A percentile compares a stretch with the other conserved stretches of the same genome.
phyloP scores from a whole-genome alignment of 495 filamentous ascomycete species.

The Pyronema domesticum region DNA sequence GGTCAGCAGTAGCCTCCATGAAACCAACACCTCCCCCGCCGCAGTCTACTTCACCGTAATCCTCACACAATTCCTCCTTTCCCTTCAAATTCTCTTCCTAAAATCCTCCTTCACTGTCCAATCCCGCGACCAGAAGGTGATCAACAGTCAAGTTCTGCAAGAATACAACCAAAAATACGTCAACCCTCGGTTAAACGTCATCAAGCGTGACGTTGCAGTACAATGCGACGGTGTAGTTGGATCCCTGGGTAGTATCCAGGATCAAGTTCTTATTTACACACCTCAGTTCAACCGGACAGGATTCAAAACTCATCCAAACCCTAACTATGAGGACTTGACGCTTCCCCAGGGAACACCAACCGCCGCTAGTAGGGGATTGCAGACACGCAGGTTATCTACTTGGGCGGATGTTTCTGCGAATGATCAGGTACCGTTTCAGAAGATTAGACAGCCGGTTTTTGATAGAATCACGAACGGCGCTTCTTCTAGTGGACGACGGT shows the following conservation, averaged over 20 bases:
- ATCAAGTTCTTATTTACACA: slow-evolving; percentile 49
- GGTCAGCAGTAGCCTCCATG: slow-evolving; percentile 45
- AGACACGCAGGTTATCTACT: slow-evolving; percentile 2
- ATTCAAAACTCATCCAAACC: slow-evolving; percentile 74
- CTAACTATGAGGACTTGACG: slow-evolving; percentile 58
- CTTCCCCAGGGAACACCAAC: slow-evolving; percentile 1
- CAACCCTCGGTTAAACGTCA: slow-evolving; percentile 64
- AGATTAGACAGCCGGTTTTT: slow-evolving; percentile 12
- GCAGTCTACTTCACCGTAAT: slow-evolving; percentile 69
- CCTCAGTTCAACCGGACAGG: slow-evolving; percentile 65
- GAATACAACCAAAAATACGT: slow-evolving; percentile 96
- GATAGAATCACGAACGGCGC: background rate
- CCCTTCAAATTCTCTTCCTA: slow-evolving; percentile 56
- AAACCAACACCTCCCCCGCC: slow-evolving; percentile 49
- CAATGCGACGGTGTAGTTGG: slow-evolving; percentile 20
- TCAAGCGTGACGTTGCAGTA: slow-evolving; percentile 54
- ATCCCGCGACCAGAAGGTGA: slow-evolving; percentile 60
- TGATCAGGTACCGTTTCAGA: background rate
- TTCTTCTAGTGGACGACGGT: background rate
- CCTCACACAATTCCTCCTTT: slow-evolving; percentile 50
- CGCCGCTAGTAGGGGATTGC: background rate
- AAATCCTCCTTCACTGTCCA: slow-evolving; percentile 61
- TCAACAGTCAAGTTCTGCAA: slow-evolving; percentile 79
- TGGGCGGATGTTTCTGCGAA: background rate
- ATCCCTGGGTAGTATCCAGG: slow-evolving; percentile 26